phyloP scores from a whole-genome alignment of 164 flowering plant genomes.

The Taxillus chinensis region DNA sequence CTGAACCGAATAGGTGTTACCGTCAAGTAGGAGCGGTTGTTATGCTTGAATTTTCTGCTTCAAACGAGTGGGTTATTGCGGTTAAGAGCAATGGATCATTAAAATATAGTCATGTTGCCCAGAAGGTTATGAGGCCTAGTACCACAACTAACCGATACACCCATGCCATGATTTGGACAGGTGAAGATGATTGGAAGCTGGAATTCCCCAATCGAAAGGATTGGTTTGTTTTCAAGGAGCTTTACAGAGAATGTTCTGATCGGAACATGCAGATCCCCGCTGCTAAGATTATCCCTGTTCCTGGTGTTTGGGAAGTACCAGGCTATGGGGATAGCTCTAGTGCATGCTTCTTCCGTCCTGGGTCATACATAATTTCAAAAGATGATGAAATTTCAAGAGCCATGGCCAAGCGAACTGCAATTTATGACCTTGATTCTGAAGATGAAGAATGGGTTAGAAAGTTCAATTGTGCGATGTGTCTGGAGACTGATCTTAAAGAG shows the following conservation, averaged over 20 bases:
- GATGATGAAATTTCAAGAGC: constrained; percentile 68
- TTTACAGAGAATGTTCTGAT: constrained; percentile 57
- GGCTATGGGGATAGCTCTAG: constrained; percentile 16
- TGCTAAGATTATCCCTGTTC: constrained; percentile 58
- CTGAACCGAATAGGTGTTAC: constrained; percentile 55
- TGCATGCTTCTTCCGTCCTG: constrained; percentile 40
- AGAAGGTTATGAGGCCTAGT: constrained; percentile 50
- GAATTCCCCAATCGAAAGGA: constrained; percentile 63
- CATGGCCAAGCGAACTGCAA: constrained; percentile 34
- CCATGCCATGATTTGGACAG: constrained; percentile 58
- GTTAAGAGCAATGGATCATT: constrained; percentile 40
- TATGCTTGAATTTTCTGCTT: constrained; percentile 32
- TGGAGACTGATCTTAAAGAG: constrained; percentile 15
- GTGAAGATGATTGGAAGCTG: constrained; percentile 62
- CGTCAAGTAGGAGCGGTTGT: constrained; percentile 54
- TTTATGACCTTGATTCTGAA: constrained; percentile 78
- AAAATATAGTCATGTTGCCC: constrained; percentile 36
- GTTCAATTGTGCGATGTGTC: constrained; percentile 27
- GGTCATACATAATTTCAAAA: constrained; percentile 37
- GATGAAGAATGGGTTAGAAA: constrained; percentile 71
- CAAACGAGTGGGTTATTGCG: constrained; percentile 49
- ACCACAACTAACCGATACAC: constrained; percentile 43
- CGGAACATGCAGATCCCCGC: constrained; percentile 33
- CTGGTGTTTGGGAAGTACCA: constrained; percentile 58
- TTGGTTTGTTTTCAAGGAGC: constrained; percentile 71